These are phyloP conservation scores for Apodospora peruviana DNA, from an alignment of 495 filamentous ascomycete species.

Conservation along the genomic window DNA sequence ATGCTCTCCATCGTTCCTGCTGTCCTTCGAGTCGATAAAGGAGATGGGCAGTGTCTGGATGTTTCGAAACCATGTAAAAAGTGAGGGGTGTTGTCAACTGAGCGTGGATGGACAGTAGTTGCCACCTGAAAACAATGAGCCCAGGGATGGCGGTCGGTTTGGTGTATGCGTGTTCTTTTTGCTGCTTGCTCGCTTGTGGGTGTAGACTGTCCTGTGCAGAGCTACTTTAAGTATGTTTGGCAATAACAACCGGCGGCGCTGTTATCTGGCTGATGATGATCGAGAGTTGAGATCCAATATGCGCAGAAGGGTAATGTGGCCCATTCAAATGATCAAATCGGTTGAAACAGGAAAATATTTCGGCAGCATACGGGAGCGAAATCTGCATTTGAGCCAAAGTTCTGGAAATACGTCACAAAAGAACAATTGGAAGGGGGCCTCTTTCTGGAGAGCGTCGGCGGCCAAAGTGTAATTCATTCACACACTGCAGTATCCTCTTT, in stretches of 20 bases:
- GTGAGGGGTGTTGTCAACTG: neutral
- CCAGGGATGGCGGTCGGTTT: neutral
- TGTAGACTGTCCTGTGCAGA: too few species aligned
- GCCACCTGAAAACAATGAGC: neutral
- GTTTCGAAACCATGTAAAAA: slow-evolving; percentile 13
- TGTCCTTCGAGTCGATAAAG: slow-evolving; percentile 3
- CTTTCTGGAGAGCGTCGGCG: too few species aligned
- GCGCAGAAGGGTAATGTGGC: neutral
- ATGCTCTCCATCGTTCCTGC: slow-evolving; percentile 48
- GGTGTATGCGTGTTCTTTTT: neutral
- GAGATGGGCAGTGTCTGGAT: slow-evolving; percentile 2
- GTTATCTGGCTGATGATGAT: too few species aligned
- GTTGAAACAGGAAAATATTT: neutral
- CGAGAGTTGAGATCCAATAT: too few species aligned
- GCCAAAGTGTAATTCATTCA: too few species aligned
- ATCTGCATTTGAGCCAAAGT: neutral
- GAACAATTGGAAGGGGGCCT: too few species aligned
- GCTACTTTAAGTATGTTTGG: too few species aligned
- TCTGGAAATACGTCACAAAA: neutral
- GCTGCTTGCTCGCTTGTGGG: too few species aligned
- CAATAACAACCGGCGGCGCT: too few species aligned
- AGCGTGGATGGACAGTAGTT: neutral
- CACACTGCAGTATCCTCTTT: too few species aligned
- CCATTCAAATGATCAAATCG: neutral
- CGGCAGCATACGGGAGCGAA: neutral